Base-by-base conservation (phyloP, 1,284 basidiomycete species). In the Ganoderma sp. region DNA sequence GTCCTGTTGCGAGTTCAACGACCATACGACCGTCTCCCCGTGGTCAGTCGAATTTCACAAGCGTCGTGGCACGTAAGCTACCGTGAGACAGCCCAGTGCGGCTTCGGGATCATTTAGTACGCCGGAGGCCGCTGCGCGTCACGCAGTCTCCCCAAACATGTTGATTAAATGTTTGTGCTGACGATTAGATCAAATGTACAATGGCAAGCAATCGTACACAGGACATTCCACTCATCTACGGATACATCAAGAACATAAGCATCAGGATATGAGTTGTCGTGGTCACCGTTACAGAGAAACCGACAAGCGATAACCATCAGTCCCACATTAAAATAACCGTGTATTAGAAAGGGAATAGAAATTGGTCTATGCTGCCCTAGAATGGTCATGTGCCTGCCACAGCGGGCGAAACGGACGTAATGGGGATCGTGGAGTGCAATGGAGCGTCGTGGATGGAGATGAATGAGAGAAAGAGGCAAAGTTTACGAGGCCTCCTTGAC, bases 401-500 rank as follows among this genome's bases (percentile, higher is more conserved):
- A 45, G 8, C 7, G 7, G 43, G 22, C 22, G 48, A 22, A 22
- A 3, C n/a, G 3, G 12, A 22, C 10, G 22, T 25, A 4, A 5
- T 14, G 48, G 48, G 4, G 48, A 12, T 52, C 22, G 48, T 25
- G 48, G n/a, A 52, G 22, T 25, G 10, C 25, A 12, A 28, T 52
- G 48, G 22, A 19, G 17, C 8, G 2, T 56, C 22, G 14, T 15
- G 17, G 48, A 50, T 15, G 45, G 2, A 39, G 34, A 25, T 37
- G 25, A 17, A 48, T 6, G n/a, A 58, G 37, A 22, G 19, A 5
- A 3, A 19, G n/a, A 14, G 34, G 19, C 19, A 25, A 10, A 15
- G 28, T 65, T 32, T 66, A 67, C 25, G 67, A 22, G n/a, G 69
- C 71, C 50, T 64, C 70, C 67, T 68, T 70, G 50, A 65, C 68